Conservation (phyloP, 352 stramenopile genomes). For the Phytopythium aichiense region DNA sequence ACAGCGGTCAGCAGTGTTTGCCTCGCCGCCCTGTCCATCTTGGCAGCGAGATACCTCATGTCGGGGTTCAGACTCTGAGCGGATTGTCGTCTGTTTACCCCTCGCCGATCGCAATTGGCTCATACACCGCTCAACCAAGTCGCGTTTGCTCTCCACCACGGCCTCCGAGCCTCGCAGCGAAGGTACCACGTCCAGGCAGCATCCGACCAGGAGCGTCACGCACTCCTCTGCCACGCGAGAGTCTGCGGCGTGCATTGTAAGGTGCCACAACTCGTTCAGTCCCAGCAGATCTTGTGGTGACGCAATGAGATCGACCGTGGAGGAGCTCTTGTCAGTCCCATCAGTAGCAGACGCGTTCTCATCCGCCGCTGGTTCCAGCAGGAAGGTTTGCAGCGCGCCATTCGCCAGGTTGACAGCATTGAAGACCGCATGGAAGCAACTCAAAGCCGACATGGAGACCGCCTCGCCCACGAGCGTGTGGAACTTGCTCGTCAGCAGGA, state of each 20-base stretch:
- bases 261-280: conserved; percentile 51
- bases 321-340: conserved; percentile 11
- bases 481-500: conserved; percentile 46
- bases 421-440: conserved; percentile 74
- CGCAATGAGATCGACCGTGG: conserved; percentile 34
- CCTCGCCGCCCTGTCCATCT: neutral
- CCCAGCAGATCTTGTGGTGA: conserved; percentile 30
- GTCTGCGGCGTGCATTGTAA: conserved; percentile 41
- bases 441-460: conserved; percentile 44
- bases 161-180: conserved; percentile 20
- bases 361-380: neutral
- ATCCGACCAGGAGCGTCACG: conserved; percentile 51
- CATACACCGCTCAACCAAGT: conserved; percentile 66
- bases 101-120: conserved; percentile 32
- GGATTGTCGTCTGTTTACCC: conserved; percentile 4
- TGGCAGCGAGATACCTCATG: neutral
- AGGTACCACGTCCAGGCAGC: conserved; percentile 52
- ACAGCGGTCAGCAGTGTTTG: conserved; percentile 42
- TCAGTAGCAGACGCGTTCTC: neutral
- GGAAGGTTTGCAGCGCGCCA: conserved; percentile 33
- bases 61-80: neutral
- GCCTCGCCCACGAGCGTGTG: conserved; percentile 17
- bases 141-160: conserved; percentile 27
- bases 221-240: conserved; percentile 51
- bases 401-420: conserved; percentile 42